These are phyloP conservation scores for Cladophialophora exuberans DNA, from an alignment of 2,329 filamentous ascomycete species.

Conservation along the genomic window DNA sequence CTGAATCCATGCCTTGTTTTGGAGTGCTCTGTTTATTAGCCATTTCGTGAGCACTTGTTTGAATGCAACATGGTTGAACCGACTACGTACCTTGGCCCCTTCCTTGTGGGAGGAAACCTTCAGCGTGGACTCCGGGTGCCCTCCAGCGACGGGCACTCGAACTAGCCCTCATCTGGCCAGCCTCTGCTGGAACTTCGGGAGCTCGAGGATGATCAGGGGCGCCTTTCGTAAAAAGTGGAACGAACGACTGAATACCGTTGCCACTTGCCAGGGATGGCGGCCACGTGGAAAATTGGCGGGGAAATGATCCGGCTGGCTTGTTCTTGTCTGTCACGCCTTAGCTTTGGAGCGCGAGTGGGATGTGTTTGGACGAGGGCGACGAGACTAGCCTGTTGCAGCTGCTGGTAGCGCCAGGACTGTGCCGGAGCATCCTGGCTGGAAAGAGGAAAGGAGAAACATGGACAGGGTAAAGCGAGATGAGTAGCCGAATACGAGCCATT, in stretches of 20 bases:
- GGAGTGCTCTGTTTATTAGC: neutral
- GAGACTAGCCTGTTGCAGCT: neutral
- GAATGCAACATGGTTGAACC: neutral
- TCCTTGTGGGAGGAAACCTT: too few species aligned
- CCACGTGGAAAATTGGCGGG: slow-evolving; percentile 26
- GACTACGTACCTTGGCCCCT: neutral
- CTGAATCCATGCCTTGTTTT: slow-evolving; percentile 1
- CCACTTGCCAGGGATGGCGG: slow-evolving; percentile 17
- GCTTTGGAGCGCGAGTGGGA: slow-evolving; percentile 1
- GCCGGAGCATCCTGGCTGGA: neutral
- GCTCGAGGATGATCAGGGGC: slow-evolving; percentile 16
- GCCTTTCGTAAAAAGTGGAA: slow-evolving; percentile 4
- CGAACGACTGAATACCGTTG: too few species aligned
- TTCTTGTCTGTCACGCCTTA: slow-evolving; percentile 1
- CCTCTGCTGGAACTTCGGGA: neutral
- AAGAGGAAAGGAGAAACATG: neutral
- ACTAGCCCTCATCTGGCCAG: too few species aligned
- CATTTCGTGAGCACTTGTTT: slow-evolving; percentile 2
- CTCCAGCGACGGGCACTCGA: too few species aligned
- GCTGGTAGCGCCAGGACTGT: neutral
- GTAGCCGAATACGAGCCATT: slow-evolving; percentile 17
- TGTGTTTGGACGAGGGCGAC: neutral
- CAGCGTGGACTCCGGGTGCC: too few species aligned
- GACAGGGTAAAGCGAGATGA: slow-evolving; percentile 9
- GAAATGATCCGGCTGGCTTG: slow-evolving; percentile 13